phyloP scores from a whole-genome alignment of 805 yeast genomes.

The Zygosaccharomyces bailii region DNA sequence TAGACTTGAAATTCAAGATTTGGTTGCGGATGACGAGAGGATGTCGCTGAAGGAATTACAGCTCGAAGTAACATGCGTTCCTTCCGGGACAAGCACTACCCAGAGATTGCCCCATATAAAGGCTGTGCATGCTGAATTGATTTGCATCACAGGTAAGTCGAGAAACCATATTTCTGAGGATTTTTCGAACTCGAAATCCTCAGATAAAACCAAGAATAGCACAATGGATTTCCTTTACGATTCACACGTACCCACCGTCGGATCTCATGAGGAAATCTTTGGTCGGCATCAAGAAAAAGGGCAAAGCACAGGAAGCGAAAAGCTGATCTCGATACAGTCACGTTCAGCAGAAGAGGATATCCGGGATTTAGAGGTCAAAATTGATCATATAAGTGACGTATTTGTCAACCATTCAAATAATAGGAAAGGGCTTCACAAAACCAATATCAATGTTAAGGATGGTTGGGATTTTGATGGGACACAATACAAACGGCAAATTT shows the following conservation, averaged over 20 bases:
- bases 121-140: conserved; percentile 27
- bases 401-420: conserved; percentile 8
- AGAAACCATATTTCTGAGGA: conserved; percentile 37
- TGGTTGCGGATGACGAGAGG: conserved; percentile 28
- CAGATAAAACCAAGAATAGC: conserved; percentile 21
- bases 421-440: background rate
- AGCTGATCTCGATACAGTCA: background rate
- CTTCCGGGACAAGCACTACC: conserved; percentile 25
- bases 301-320: conserved; percentile 1
- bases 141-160: conserved; percentile 36
- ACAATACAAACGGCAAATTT: conserved; percentile 3
- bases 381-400: conserved; percentile 1
- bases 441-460: background rate
- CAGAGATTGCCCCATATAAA: conserved; percentile 31
- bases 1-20: conserved; percentile 25
- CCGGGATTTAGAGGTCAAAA: background rate
- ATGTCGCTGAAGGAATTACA: conserved; percentile 25
- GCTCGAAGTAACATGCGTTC: conserved; percentile 30
- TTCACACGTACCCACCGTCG: background rate
- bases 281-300: conserved; percentile 3
- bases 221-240: conserved; percentile 14
- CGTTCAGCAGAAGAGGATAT: background rate
- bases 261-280: conserved; percentile 6
- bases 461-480: background rate
- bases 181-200: conserved; percentile 20